Conservation (phyloP, 371 early-diverging fungal species). For the Gilbertella persicaria region DNA sequence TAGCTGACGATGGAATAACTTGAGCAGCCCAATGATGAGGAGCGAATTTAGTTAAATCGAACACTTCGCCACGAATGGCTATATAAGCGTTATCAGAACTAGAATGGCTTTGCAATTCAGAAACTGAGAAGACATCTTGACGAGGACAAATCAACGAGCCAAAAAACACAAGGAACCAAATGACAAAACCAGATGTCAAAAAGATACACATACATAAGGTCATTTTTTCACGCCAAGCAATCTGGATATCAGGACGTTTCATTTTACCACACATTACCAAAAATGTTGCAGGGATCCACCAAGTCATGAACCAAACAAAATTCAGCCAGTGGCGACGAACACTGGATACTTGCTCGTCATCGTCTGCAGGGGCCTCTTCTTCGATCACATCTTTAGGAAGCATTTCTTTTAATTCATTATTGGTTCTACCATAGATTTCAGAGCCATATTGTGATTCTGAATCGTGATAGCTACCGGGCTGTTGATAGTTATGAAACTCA, state of each 20-base stretch:
- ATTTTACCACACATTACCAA: conserved; percentile 70
- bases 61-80: conserved; percentile 72
- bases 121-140: conserved; percentile 64
- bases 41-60: conserved; percentile 67
- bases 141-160: conserved; percentile 87
- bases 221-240: conserved; percentile 87
- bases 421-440: conserved; percentile 9
- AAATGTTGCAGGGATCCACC: conserved; percentile 82
- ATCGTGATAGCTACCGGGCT: conserved; percentile 13
- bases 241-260: conserved; percentile 78
- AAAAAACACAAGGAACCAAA: conserved; percentile 73
- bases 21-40: conserved; percentile 52
- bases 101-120: conserved; percentile 42
- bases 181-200: conserved; percentile 49
- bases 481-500: conserved; percentile 12
- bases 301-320: conserved; percentile 83
- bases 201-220: conserved; percentile 78
- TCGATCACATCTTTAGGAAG: conserved; percentile 24
- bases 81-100: conserved; percentile 52
- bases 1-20: conserved; percentile 47
- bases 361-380: conserved; percentile 19
- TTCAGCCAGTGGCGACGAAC: conserved; percentile 77
- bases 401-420: conserved; percentile 24
- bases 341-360: conserved; percentile 30
- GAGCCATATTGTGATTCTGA: conserved; percentile 29